Percentiles rank a stretch among this genome's conserved stretches.
Conservation (phyloP, 495 filamentous ascomycete genomes). For the Penicillium pulvis region DNA sequence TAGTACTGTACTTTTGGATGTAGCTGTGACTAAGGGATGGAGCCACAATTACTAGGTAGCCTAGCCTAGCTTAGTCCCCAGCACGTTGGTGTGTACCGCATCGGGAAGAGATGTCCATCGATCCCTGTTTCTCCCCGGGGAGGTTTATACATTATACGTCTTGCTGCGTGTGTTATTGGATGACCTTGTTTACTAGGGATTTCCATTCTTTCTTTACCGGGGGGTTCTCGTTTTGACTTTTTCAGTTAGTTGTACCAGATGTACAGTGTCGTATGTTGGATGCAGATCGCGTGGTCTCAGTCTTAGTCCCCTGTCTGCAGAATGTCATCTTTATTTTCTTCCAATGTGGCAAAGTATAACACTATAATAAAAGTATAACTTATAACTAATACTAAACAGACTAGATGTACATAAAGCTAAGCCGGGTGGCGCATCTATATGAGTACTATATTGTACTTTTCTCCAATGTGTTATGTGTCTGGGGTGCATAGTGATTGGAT, state of each 20-base stretch:
- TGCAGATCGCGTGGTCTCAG: background rate
- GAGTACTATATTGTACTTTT: background rate
- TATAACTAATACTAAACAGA: background rate
- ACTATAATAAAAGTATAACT: background rate
- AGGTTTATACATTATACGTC: background rate
- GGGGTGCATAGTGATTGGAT: background rate
- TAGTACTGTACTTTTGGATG: background rate
- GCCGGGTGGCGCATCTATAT: background rate
- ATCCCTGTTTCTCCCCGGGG: background rate
- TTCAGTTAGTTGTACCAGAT: background rate
- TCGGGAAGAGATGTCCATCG: background rate
- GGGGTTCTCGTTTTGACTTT: background rate
- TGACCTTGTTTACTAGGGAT: background rate
- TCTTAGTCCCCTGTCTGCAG: background rate
- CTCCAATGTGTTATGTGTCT: background rate
- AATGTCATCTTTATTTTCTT: background rate
- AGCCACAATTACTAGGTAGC: background rate
- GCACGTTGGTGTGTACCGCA: background rate
- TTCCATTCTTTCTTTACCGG: background rate
- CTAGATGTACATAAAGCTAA: background rate
- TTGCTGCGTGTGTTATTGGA: background rate
- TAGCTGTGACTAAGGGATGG: background rate
- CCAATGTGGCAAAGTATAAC: background rate
- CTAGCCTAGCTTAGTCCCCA: background rate
- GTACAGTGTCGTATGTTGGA: background rate